A percentile compares a stretch with the other conserved stretches of the same genome.
phyloP scores from a whole-genome alignment of 768 basidiomycete genomes.

The Leccinum arenicola region DNA sequence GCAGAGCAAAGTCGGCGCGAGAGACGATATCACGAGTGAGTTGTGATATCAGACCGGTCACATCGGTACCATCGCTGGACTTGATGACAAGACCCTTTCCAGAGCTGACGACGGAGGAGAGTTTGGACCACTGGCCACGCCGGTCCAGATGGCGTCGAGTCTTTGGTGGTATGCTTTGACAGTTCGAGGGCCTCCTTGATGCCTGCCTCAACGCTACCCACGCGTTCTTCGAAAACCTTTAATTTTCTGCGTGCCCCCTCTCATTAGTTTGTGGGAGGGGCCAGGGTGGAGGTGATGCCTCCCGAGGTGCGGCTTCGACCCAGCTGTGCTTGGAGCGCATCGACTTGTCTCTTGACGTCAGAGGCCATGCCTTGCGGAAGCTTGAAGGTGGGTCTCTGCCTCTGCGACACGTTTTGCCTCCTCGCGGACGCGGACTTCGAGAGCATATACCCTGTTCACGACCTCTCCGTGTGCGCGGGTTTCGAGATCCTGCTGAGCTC shows the following conservation, averaged over 20 bases:
- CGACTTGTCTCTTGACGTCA: neutral
- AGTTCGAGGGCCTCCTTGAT: slow-evolving; percentile 73
- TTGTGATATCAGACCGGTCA: slow-evolving; percentile 64
- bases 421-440: slow-evolving; percentile 54
- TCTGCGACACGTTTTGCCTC: slow-evolving; percentile 48
- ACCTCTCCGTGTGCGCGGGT: slow-evolving; percentile 50
- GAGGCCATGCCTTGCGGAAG: slow-evolving; percentile 44
- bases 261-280: slow-evolving; percentile 36
- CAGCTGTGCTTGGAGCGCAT: too few species aligned
- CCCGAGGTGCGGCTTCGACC: slow-evolving; percentile 24
- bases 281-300: slow-evolving; percentile 11
- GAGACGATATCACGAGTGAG: slow-evolving; percentile 79
- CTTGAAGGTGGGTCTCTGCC: slow-evolving; percentile 47
- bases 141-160: slow-evolving; percentile 36
- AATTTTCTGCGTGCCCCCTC: slow-evolving; percentile 57
- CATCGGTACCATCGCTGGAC: slow-evolving; percentile 70
- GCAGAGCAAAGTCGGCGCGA: slow-evolving; percentile 81
- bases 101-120: slow-evolving; percentile 43
- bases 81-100: slow-evolving; percentile 60
- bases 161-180: slow-evolving; percentile 46
- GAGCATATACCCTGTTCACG: slow-evolving; percentile 45
- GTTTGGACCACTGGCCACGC: slow-evolving; percentile 77
- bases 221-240: slow-evolving; percentile 56
- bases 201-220: slow-evolving; percentile 58
- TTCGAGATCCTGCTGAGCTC: slow-evolving; percentile 52